Percentiles rank a stretch among this genome's conserved stretches.
phyloP scores from a whole-genome alignment of 1,139 yeast species.

The Geotrichum aggregatum region DNA sequence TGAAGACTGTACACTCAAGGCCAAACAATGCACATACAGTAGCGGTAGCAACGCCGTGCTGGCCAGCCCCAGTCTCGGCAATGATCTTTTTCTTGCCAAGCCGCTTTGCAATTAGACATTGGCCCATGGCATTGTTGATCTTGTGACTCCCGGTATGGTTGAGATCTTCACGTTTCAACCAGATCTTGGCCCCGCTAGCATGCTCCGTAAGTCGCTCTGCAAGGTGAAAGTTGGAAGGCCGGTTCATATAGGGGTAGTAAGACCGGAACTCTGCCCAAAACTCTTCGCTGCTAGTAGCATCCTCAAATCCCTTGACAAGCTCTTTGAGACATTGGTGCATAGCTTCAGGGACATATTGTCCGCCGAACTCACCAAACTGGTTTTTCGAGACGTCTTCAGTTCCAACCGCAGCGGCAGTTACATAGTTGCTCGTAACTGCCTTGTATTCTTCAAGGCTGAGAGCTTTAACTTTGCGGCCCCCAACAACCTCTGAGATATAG shows the following conservation, averaged over 20 bases:
- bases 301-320: constrained; percentile 80
- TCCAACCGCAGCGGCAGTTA: constrained; percentile 26
- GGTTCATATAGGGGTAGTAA: constrained; percentile 84
- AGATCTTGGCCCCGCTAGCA: constrained; percentile 95
- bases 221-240: constrained; percentile 88
- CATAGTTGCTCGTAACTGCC: constrained; percentile 34
- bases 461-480: constrained; percentile 47
- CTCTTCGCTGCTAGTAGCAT: constrained; percentile 77
- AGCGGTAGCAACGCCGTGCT: constrained; percentile 99
- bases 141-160: constrained; percentile 98
- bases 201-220: constrained; percentile 87
- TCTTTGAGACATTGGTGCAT: constrained; percentile 86
- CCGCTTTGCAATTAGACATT: constrained; percentile 84
- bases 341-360: constrained; percentile 97
- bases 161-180: constrained; percentile 97
- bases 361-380: constrained; percentile 93
- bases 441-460: constrained; percentile 25
- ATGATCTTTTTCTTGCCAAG: constrained; percentile 85
- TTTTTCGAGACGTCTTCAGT: constrained; percentile 5
- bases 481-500: constrained; percentile 67
- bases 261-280: constrained; percentile 92
- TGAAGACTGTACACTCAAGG: constrained; percentile 86
- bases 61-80: constrained; percentile 99
- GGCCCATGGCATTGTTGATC: constrained; percentile 94
- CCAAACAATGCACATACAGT: constrained; percentile 99